phyloP scores from a whole-genome alignment of 116 monocot species.

The Trichopus zeylanicus region DNA sequence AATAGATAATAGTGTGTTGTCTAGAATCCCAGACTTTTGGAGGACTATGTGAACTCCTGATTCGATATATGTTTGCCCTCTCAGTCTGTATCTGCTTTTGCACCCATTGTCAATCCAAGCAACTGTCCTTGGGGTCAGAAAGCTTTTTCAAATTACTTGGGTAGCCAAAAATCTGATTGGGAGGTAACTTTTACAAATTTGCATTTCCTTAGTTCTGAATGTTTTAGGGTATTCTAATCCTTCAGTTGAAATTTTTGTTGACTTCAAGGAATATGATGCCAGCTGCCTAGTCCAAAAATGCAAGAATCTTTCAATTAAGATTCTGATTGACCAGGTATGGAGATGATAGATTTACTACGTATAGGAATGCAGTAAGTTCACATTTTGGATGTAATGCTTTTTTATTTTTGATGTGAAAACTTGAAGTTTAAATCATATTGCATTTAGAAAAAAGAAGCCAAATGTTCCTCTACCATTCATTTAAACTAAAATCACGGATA shows the following conservation, averaged over 20 bases:
- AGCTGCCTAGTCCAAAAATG: constrained; percentile 54
- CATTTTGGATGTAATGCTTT: background rate
- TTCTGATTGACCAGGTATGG: constrained; percentile 88
- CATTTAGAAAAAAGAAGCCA: too few relatives aligned
- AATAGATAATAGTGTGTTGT: background rate
- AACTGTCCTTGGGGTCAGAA: constrained; percentile 97
- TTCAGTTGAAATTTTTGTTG: background rate
- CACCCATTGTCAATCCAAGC: constrained; percentile 68
- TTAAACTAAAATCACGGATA: too few relatives aligned
- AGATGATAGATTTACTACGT: background rate
- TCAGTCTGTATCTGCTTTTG: constrained; percentile 92
- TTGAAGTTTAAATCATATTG: background rate
- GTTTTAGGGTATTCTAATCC: background rate
- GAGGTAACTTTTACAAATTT: constrained; percentile 38
- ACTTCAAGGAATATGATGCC: constrained; percentile 83
- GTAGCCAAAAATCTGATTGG: constrained; percentile 59
- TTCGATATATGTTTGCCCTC: background rate
- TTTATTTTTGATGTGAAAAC: background rate
- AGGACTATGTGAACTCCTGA: background rate
- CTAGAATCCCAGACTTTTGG: background rate
- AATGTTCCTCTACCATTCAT: too few relatives aligned
- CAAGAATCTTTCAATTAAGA: constrained; percentile 46
- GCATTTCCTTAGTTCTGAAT: background rate
- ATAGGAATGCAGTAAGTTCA: background rate
- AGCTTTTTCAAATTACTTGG: constrained; percentile 94